A percentile compares a stretch with the other conserved stretches of the same genome.
phyloP scores from a whole-genome alignment of 2,329 filamentous ascomycete species.

The Alternaria infectoria region DNA sequence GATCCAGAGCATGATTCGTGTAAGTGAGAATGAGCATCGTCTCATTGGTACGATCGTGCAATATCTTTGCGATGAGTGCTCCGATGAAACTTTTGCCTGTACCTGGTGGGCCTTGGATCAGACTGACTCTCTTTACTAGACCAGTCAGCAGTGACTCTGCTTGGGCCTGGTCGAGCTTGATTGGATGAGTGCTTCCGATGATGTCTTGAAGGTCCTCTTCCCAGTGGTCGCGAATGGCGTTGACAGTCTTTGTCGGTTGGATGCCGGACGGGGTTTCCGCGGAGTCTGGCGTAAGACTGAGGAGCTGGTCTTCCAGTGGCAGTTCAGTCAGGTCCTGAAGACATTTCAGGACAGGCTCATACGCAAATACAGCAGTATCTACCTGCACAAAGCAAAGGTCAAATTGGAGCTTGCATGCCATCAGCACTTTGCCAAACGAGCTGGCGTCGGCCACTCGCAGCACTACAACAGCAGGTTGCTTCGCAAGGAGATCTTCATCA shows the following conservation, averaged over 20 bases:
- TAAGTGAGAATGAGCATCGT: constrained; percentile 70
- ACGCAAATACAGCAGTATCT: constrained; percentile 71
- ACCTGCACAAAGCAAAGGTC: constrained; percentile 63
- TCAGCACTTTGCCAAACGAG: constrained; percentile 57
- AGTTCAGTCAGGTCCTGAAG: constrained; percentile 64
- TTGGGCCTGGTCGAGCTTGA: constrained; percentile 62
- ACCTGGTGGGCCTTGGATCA: constrained; percentile 78
- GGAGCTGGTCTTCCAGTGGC: constrained; percentile 61
- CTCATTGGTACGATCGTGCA: constrained; percentile 58
- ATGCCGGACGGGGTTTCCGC: constrained; percentile 31
- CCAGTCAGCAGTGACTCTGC: constrained; percentile 62
- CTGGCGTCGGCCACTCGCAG: constrained; percentile 59
- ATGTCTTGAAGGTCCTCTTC: constrained; percentile 25
- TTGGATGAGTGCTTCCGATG: constrained; percentile 22
- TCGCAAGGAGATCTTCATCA: constrained; percentile 54
- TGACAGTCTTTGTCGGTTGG: constrained; percentile 30
- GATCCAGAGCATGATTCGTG: constrained; percentile 62
- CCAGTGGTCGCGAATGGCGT: constrained; percentile 24
- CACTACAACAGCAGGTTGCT: constrained; percentile 55
- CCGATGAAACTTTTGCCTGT: constrained; percentile 81
- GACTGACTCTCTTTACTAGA: constrained; percentile 60
- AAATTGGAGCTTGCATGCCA: constrained; percentile 28
- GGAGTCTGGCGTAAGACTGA: constrained; percentile 42
- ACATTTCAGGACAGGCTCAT: constrained; percentile 68
- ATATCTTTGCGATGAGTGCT: constrained; percentile 61